phyloP scores from a whole-genome alignment of 2,329 filamentous ascomycete species.

The Plectosphaerella plurivora region DNA sequence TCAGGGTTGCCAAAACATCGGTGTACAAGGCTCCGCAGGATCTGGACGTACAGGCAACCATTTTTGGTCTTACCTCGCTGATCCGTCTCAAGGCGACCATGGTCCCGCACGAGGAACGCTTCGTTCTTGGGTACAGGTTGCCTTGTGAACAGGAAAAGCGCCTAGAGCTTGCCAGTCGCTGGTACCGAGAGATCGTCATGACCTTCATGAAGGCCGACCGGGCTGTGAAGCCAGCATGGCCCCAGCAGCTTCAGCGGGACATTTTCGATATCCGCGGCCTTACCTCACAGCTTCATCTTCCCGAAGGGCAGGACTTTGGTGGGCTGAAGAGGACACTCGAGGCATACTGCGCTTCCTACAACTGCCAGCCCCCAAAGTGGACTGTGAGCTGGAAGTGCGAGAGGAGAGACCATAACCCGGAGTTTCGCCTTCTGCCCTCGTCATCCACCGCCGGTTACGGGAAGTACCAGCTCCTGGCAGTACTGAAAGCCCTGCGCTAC shows the following conservation, averaged over 20 bases:
- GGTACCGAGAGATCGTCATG: slow-evolving; percentile 50
- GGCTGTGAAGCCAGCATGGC: slow-evolving; percentile 54
- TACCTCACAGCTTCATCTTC: slow-evolving; percentile 47
- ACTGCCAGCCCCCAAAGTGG: slow-evolving; percentile 46
- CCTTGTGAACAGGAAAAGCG: slow-evolving; percentile 26
- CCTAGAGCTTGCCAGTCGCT: slow-evolving; percentile 48
- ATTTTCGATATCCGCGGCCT: slow-evolving; percentile 50
- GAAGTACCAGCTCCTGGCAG: slow-evolving; percentile 48
- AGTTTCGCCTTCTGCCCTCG: slow-evolving; percentile 47
- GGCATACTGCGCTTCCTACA: slow-evolving; percentile 50
- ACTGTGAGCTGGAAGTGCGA: slow-evolving; percentile 42
- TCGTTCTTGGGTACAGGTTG: slow-evolving; percentile 50
- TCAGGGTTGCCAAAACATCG: slow-evolving; percentile 43
- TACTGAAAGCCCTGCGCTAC: slow-evolving; percentile 51
- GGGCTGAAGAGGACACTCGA: slow-evolving; percentile 50
- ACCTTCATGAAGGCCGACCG: slow-evolving; percentile 50
- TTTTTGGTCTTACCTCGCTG: slow-evolving; percentile 48
- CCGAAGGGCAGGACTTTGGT: slow-evolving; percentile 50
- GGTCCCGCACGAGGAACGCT: slow-evolving; percentile 48
- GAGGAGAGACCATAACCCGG: slow-evolving; percentile 41
- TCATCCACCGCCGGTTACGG: slow-evolving; percentile 35
- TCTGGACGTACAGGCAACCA: slow-evolving; percentile 43
- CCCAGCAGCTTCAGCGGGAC: slow-evolving; percentile 47
- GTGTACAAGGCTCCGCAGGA: slow-evolving; percentile 36
- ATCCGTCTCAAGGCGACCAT: slow-evolving; percentile 47